Evolutionary conservation across 306 rosid species (phyloP), one percentile per base, ranked within the genome.

Genomic region (Cucurbita maxima): DNA sequence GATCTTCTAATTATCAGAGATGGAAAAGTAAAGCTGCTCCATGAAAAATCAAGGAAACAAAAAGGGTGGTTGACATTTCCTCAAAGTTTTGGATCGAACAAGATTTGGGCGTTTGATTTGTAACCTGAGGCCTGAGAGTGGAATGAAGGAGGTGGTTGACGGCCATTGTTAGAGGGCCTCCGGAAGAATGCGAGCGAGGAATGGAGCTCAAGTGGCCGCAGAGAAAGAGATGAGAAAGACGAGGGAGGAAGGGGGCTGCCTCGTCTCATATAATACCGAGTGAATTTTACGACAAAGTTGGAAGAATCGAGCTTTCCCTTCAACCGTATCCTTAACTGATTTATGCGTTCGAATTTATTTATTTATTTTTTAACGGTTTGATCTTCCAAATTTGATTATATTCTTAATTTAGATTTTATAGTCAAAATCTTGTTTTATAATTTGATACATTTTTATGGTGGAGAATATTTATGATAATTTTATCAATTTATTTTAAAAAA

Each of bases 111-210:
- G 13, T 5, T 68, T 4, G 74, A 70, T 5, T 56, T 43, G 25
- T 7, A n/a, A 83, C 92, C 87, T 78, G 87, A 63, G 76, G 74
- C 63, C 79, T 74, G 80, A 86, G 74, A 30, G 71, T 74, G 19
- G 85, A 86, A 71, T 86, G 82, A 41, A 86, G 82, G 15, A 86
- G 79, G 1, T 60, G 77, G 20, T 67, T 76, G 77, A 80, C 20
- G 19, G 78, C 84, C 84, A 84, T 82, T 78, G 75, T 50, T 7
- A 50, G 18, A 50, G 34, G 34, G 34, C 34, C 34, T 30, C 34
- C 34, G 34, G 34, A 30, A 13, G 54, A 14, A 50, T 14, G 0
- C n/a, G 54, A 50, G 54, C 0, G 54, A 50, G 14, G 43, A 47
- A 48, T 47, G 73, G 19, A 69, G 11, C 58, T 48, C 14, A 38